A percentile compares a stretch with the other conserved stretches of the same genome.
Conservation (phyloP, 192 early-diverging fungal genomes). For the Rhizophagus clarus region DNA sequence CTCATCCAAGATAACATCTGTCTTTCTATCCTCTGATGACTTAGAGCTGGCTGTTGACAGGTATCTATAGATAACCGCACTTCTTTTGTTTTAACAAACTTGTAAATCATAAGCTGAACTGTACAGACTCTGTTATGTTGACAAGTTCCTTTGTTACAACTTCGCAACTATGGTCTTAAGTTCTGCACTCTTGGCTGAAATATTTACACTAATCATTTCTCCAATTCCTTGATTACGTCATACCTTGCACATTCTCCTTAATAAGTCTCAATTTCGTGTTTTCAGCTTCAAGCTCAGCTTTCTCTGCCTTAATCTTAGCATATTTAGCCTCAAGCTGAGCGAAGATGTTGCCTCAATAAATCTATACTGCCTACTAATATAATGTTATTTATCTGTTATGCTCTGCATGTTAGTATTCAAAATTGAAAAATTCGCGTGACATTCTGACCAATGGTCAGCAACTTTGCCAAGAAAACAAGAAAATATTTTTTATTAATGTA, state of each 20-base stretch:
- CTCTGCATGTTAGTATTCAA: neutral
- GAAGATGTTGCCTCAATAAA: slow-evolving; percentile 12
- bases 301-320: too few species aligned
- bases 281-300: too few species aligned
- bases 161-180: slow-evolving; percentile 7
- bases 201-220: neutral
- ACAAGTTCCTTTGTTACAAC: neutral
- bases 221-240: neutral
- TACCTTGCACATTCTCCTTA: too few species aligned
- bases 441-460: too few species aligned
- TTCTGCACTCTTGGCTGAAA: neutral
- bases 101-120: neutral
- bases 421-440: neutral
- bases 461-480: too few species aligned
- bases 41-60: neutral
- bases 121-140: too few species aligned
- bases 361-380: slow-evolving; percentile 12
- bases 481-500: too few species aligned
- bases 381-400: slow-evolving; percentile 17
- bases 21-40: slow-evolving; percentile 23
- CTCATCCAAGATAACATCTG: neutral
- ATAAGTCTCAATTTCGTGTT: neutral
- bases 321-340: neutral
- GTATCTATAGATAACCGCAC: neutral
- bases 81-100: neutral